Evolutionary conservation across 192 early-diverging fungal species (phyloP).

Genomic region (Glomus cerebriforme): DNA sequence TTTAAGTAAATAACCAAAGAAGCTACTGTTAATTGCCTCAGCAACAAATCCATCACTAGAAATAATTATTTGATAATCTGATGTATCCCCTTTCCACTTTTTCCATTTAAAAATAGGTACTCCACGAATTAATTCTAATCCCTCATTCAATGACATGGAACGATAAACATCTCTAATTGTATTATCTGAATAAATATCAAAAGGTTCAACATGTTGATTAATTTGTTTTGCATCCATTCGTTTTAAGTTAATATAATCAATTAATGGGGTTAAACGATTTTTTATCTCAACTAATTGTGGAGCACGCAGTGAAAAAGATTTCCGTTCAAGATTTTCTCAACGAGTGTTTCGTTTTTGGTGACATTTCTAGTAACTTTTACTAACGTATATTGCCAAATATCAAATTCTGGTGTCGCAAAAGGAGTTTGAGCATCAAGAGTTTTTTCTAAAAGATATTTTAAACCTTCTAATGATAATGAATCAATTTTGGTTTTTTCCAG

Average conservation of each 20-base stretch:
- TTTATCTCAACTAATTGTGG: not conserved
- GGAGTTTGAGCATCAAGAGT: not conserved
- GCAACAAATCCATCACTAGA: too few relatives aligned
- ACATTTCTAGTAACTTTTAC: not conserved
- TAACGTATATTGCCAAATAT: not conserved
- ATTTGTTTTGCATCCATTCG: not conserved
- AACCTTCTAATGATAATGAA: not conserved
- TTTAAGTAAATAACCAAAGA: too few relatives aligned
- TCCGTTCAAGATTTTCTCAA: too few relatives aligned
- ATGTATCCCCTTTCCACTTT: too few relatives aligned
- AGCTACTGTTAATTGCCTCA: too few relatives aligned
- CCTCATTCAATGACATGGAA: not conserved
- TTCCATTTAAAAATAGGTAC: too few relatives aligned
- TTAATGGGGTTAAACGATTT: not conserved
- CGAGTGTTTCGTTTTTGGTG: too few relatives aligned
- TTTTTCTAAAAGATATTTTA: not conserved
- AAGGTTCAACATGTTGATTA: not conserved
- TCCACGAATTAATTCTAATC: too few relatives aligned
- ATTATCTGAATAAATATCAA: not conserved
- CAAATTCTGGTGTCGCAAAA: not conserved
- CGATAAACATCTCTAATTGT: not conserved
- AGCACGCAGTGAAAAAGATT: not conserved
- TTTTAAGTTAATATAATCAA: not conserved
- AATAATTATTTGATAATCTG: too few relatives aligned
- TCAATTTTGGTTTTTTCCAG: not conserved